These are phyloP conservation scores for Lentinula raphanica DNA, from an alignment of 768 basidiomycete genomes.

Conservation along the genomic window DNA sequence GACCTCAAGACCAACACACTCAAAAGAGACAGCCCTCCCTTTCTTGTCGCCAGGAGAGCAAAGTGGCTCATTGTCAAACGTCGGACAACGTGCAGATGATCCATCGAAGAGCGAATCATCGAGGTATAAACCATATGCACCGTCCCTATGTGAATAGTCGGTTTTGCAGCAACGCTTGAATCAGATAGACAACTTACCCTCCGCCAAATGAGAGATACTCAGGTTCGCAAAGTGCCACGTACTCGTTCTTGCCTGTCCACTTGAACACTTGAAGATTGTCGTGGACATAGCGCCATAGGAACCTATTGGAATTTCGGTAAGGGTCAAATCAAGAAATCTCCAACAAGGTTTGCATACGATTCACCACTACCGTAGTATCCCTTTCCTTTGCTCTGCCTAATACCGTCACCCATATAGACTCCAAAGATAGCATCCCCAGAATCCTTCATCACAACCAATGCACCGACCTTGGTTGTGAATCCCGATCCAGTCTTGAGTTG, in stretches of 20 bases:
- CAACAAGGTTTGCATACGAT: constrained; percentile 42
- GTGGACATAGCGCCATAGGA: constrained; percentile 65
- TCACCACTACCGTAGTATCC: constrained; percentile 88
- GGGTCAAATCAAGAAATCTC: neutral
- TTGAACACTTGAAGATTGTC: constrained; percentile 56
- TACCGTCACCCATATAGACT: constrained; percentile 74
- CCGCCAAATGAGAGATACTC: constrained; percentile 86
- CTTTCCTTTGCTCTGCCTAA: constrained; percentile 51
- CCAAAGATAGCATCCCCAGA: constrained; percentile 67
- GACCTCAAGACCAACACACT: constrained; percentile 88
- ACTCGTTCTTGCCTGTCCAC: constrained; percentile 88
- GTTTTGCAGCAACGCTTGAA: neutral
- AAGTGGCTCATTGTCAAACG: constrained; percentile 82
- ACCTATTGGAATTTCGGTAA: constrained; percentile 42
- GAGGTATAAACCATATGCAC: constrained; percentile 84
- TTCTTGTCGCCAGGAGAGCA: constrained; percentile 47
- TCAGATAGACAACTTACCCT: constrained; percentile 52
- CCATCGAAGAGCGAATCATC: constrained; percentile 79
- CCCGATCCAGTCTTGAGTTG: constrained; percentile 23
- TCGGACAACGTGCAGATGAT: constrained; percentile 78
- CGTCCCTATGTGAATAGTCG: constrained; percentile 52
- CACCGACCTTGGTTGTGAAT: constrained; percentile 28
- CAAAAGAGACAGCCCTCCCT: constrained; percentile 62
- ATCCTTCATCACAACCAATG: constrained; percentile 65
- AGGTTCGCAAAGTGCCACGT: constrained; percentile 81